Base-by-base conservation (phyloP, 495 filamentous ascomycete genomes). In the Penicillium egyptiacum region DNA sequence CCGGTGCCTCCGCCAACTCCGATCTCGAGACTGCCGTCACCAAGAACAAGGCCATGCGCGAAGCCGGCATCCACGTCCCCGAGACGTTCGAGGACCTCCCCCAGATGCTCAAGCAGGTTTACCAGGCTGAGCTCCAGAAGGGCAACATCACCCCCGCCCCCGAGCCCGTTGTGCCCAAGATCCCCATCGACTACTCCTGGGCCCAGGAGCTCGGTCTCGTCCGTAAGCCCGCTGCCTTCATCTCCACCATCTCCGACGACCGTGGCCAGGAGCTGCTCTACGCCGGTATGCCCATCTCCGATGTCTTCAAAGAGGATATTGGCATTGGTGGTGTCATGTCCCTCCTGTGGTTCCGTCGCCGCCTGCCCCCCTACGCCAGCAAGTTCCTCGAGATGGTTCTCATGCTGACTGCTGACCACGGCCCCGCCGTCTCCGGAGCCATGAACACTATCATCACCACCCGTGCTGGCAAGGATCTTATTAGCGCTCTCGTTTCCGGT, bases 361-460 rank as follows among this genome's bases (percentile, higher is more conserved):
- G 94, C 70, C 89, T 98, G 47, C 94, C 94, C 60, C 81, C 89
- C 65, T 97, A 96, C 70, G 95, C 94, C 65, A 91, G 91, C 82
- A 95, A 94, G 81, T 98, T 98, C 86, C 78, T 98, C 62, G 94
- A 98, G 84, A 98, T 98, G 94, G 95, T 98, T 63, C 92, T 98
- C 74, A 98, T 98, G 94, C 85, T 98, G 71, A 98, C 94, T 66
- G 94, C 94, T 64, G 94, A 98, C 71, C 94, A 98, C 85, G 94
- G 94, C 77, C 94, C 94, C 42, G 94, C 94, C 68, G 94, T 98
- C 59, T 98, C 94, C 62, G 94, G 94, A 80, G 94, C 94, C 66
- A 98, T 98, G 94, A 98, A 98, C 87, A 98, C 94, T 61, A 98
- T 98, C 77, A 98, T 98, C 75, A 98, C 94, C 53, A 98, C 94